phyloP scores from a whole-genome alignment of 2,329 filamentous ascomycete genomes.

The Sporothrix luriei region DNA sequence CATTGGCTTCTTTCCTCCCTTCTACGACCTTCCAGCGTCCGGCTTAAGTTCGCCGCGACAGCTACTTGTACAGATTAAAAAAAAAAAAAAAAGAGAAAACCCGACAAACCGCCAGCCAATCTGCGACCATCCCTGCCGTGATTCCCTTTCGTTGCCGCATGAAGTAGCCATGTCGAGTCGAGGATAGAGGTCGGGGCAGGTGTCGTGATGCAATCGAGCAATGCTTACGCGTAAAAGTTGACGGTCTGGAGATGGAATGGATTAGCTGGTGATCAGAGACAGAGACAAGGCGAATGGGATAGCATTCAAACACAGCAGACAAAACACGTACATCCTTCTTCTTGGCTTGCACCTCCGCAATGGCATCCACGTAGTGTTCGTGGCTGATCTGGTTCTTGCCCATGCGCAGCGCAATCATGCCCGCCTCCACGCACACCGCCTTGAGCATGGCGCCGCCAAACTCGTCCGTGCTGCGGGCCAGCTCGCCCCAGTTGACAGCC shows the following conservation, averaged over 20 bases:
- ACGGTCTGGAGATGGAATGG: slow-evolving; percentile 50
- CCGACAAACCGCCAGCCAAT: background rate
- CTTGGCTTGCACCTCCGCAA: slow-evolving; percentile 91
- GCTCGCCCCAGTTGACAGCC: slow-evolving; percentile 88
- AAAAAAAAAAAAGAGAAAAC: slow-evolving; percentile 4
- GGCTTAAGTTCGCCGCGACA: background rate
- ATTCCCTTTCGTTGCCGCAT: background rate
- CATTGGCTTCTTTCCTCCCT: slow-evolving; percentile 1
- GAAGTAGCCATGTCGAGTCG: background rate
- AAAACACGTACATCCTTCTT: slow-evolving; percentile 76
- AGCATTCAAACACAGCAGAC: background rate
- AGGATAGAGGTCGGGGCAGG: background rate
- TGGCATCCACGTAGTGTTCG: slow-evolving; percentile 98
- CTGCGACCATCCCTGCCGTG: background rate
- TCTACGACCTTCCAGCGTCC: background rate
- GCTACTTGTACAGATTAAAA: slow-evolving; percentile 27
- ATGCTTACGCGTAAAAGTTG: slow-evolving; percentile 58
- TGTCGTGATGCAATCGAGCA: background rate
- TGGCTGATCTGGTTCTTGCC: slow-evolving; percentile 97
- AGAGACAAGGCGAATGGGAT: background rate
- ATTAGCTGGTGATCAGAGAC: slow-evolving; percentile 38
- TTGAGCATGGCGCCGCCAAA: slow-evolving; percentile 98
- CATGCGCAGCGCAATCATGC: slow-evolving; percentile 95
- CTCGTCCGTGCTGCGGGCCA: slow-evolving; percentile 96
- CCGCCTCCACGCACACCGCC: slow-evolving; percentile 96